Evolutionary conservation across 352 stramenopile genomes (phyloP).

Genomic region (Globisporangium megalacanthum): DNA sequence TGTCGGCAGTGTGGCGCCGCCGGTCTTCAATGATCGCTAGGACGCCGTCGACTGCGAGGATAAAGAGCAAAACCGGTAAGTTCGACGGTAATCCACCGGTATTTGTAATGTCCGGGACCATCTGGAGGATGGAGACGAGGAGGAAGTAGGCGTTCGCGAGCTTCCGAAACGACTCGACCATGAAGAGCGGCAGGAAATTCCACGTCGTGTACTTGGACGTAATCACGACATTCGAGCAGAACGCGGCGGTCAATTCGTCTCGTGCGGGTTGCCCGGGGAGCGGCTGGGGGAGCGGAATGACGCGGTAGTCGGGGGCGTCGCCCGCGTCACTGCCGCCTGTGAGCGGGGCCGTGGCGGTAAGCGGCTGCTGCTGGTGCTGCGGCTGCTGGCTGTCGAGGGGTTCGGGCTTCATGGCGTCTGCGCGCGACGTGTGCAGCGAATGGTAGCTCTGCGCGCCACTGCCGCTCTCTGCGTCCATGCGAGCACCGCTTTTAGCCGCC

Average conservation of each 20-base stretch:
- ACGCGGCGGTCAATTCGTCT: no score
- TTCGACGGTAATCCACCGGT: constrained; percentile 77
- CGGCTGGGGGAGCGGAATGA: no score
- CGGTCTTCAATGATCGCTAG: constrained; percentile 86
- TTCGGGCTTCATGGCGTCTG: no score
- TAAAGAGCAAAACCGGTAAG: constrained; percentile 80
- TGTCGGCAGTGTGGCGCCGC: constrained; percentile 67
- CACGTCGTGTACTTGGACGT: constrained; percentile 90
- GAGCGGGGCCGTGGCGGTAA: no score
- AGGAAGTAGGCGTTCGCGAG: constrained; percentile 93
- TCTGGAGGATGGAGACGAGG: constrained; percentile 83
- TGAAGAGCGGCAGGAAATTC: constrained; percentile 87
- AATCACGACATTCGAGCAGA: constrained; percentile 76
- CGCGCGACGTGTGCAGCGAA: no score
- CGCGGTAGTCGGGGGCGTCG: no score
- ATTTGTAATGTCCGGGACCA: constrained; percentile 76
- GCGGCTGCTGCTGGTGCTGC: no score
- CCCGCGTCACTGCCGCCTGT: no score
- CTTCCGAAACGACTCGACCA: constrained; percentile 83
- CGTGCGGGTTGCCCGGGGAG: no score
- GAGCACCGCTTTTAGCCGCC: no score
- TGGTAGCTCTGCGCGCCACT: background rate
- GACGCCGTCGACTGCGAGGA: constrained; percentile 83
- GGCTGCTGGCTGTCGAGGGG: no score
- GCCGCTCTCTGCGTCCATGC: background rate